Evolutionary conservation across 2,329 filamentous ascomycete genomes (phyloP), one percentile per base, ranked within the genome.

Genomic region (Ramichloridium luteum): DNA sequence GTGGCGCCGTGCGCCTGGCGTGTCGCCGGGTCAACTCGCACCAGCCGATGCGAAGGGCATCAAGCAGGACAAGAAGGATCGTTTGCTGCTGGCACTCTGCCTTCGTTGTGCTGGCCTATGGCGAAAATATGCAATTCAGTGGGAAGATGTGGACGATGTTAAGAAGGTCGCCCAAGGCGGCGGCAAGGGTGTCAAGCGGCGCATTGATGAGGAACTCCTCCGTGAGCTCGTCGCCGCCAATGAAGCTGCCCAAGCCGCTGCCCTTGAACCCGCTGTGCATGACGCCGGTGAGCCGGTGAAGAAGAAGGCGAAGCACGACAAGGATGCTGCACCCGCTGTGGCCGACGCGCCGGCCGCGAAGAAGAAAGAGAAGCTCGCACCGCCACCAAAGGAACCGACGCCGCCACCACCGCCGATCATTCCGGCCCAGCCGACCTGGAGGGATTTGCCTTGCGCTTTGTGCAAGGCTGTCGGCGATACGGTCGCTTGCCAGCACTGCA

Each of bases 51-150:
- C 70, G 32, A 80, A 78, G 47, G 70, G 70, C 47, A 53, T 51
- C 25, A 57, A 51, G 36, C 86, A 85, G 56, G 84, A 93, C 43
- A 93, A 88, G 53, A 73, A 72, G 9, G 65, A 68, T 11, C 74
- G 80, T 46, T 74, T 80, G 20, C 72, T 92, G 12, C 70, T 86
- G 29, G 86, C 88, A 3, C 69, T 98, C 4, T 98, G 90, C 54
- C 71, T 85, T 36, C 76, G 88, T 37, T 98, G 90, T 51, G 86
- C 86, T 15, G 77, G 90, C 48, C 65, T 98, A 6, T 98, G 90
- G 90, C 78, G 90, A 30, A 82, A 88, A 43, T 98, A 98, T 56
- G 88, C 80, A 11, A 84, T 98, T 39, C 83, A 92, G 44, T 98
- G 84, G 76, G 90, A 96, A 56, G 83, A 93, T 44, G 71, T 85